Evolutionary conservation across 2,329 filamentous ascomycete species (phyloP).

Genomic region (Trichoderma oligosporum): DNA sequence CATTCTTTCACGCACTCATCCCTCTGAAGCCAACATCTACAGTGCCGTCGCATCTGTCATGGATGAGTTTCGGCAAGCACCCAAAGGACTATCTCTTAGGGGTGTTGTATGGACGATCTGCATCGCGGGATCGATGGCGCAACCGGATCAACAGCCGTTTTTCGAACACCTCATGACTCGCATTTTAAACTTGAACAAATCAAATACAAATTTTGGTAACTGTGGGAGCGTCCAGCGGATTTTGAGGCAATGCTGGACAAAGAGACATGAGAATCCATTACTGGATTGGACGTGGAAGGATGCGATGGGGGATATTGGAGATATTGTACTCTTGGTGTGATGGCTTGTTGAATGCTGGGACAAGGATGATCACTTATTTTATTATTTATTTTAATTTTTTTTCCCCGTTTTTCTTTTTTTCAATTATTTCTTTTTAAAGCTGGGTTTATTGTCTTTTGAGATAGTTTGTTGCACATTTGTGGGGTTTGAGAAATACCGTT

Average conservation of each 20-base stretch:
- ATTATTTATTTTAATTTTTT: no score
- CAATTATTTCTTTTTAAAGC: no score
- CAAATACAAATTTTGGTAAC: conserved; percentile 1
- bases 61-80: neutral
- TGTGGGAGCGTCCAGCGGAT: conserved; percentile 13
- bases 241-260: conserved; percentile 11
- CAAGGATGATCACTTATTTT: no score
- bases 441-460: no score
- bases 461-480: neutral
- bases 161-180: conserved; percentile 10
- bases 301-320: conserved; percentile 3
- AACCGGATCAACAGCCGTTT: conserved; percentile 8
- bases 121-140: conserved; percentile 10
- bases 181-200: neutral
- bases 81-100: neutral
- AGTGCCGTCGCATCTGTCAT: neutral
- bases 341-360: neutral
- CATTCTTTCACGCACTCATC: neutral
- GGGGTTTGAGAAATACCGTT: neutral
- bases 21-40: conserved; percentile 3
- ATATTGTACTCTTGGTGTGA: conserved; percentile 9
- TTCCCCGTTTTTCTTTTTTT: no score
- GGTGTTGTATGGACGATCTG: conserved; percentile 8
- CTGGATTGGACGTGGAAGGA: neutral
- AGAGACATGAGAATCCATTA: conserved; percentile 2